Base-by-base conservation (phyloP, 106 monocot genomes). In the Xerophyta viscosa region DNA sequence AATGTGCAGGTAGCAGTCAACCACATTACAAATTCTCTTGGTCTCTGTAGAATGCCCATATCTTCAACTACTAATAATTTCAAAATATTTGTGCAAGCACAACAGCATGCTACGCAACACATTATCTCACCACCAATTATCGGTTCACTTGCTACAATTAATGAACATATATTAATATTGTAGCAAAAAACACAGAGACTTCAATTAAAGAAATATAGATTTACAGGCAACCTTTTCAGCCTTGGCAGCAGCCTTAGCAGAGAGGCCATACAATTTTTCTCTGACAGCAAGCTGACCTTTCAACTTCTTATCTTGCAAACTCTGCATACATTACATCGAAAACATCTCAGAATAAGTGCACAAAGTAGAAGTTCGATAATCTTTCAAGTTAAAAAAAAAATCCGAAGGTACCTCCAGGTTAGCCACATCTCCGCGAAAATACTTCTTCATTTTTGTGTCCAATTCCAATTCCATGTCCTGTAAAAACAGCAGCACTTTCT, bases 161-260 rank as follows among this genome's bases (percentile, higher is more conserved):
- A n/a, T n/a, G n/a, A n/a, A n/a, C n/a, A n/a, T n/a, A n/a, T n/a
- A n/a, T n/a, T n/a, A n/a, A n/a, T 17, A 46, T 46, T 13, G 45
- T 3, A 20, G n/a, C n/a, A 46, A 17, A 46, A 4, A 46, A 46
- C 8, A 46, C 45, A 46, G 4, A 20, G 15, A 20, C 11, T n/a
- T 13, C n/a, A 4, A 46, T n/a, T 46, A 46, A 46, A 48, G 57
- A 25, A 50, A 58, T 4, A 49, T 13, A 19, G 0, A 20, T 39
- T 13, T 27, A 3, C 41, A 37, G 6, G 24, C 57, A 68, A 96
- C 94, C 88, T 96, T 78, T 62, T 96, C 94, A 55, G 75, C 57
- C 65, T 73, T 80, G n/a, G 77, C 94, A 28, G 94, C 94, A 57
- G 81, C 73, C 68, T 82, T 88, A 11, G 94, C 88, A 55, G 88